Percentiles rank a stretch among this genome's conserved stretches.
These are phyloP conservation scores for Mycogone perniciosa DNA, from an alignment of 2,329 filamentous ascomycete species.

Conservation along the genomic window DNA sequence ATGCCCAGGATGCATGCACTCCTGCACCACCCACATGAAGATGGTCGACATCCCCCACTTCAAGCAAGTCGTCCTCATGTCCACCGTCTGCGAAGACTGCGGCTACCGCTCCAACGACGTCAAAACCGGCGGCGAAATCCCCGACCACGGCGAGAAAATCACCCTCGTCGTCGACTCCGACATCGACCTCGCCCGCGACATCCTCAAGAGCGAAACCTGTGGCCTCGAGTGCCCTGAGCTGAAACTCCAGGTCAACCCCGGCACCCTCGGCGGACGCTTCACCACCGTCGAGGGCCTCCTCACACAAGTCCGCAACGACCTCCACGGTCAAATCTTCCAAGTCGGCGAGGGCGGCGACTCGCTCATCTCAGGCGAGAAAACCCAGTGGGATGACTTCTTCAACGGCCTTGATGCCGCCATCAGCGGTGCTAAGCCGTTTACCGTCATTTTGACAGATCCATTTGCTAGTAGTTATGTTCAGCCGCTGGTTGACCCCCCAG, in stretches of 20 bases:
- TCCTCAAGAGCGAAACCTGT: constrained; percentile 94
- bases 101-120: constrained; percentile 95
- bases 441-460: constrained; percentile 77
- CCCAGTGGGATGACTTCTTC: constrained; percentile 79
- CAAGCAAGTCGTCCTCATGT: constrained; percentile 95
- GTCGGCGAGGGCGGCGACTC: constrained; percentile 67
- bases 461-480: constrained; percentile 92
- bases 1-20: constrained; percentile 83
- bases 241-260: constrained; percentile 79
- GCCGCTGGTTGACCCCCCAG: constrained; percentile 67
- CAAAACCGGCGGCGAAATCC: constrained; percentile 92
- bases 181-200: constrained; percentile 80
- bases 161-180: constrained; percentile 62
- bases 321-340: constrained; percentile 83
- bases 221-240: constrained; percentile 82
- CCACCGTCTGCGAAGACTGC: constrained; percentile 83
- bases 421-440: constrained; percentile 72
- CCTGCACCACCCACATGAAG: constrained; percentile 93
- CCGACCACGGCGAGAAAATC: constrained; percentile 77
- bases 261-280: constrained; percentile 91
- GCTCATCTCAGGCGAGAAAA: constrained; percentile 57
- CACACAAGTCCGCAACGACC: constrained; percentile 85
- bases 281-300: constrained; percentile 93
- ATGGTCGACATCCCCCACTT: constrained; percentile 98
- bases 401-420: constrained; percentile 69